Base-by-base conservation (phyloP, 2,329 filamentous ascomycete species). In the Nemania sp. region DNA sequence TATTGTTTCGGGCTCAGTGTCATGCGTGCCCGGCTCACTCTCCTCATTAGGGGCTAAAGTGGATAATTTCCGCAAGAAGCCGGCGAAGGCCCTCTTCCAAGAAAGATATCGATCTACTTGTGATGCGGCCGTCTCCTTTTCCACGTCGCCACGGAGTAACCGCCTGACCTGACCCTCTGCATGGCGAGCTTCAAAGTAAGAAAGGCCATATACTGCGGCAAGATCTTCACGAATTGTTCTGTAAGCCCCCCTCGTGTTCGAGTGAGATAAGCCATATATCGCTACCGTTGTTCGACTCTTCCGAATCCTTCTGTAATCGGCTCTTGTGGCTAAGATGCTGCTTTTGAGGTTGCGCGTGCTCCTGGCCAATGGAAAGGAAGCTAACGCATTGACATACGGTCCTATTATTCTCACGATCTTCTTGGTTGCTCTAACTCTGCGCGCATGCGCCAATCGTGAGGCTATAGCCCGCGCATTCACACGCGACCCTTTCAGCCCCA, bases 81-180 rank as follows among this genome's bases (percentile, higher is more conserved):
- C n/a, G 2, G 58, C 51, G 35, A 70, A 67, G 39, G 58, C 52
- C 17, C 35, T 58, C 60, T 74, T 74, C 72, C 72, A 74, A 2
- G 40, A 9, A 43, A 69, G 59, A 58, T 67, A 73, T 21, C 54
- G 39, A 54, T 72, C 69, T 10, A 73, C 63, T 20, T 52, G 66
- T 25, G 7, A n/a, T 4, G 58, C 67, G 10, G 63, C 62, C 15
- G 60, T 57, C 2, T 37, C 1, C 9, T n/a, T 21, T 5, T 34
- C 50, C 15, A 18, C 40, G 5, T 45, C 45, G 9, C 61, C 65
- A 55, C 60, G 52, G 37, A 73, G 65, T 21, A 72, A 32, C 35
- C 68, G 68, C 60, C 66, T 50, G 45, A 74, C 34, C 46, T 74
- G 72, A 35, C 45, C 43, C n/a, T 68, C 59, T 11, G 72, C 65